Conservation (phyloP, 2,329 filamentous ascomycete genomes). For the Colletotrichum truncatum region DNA sequence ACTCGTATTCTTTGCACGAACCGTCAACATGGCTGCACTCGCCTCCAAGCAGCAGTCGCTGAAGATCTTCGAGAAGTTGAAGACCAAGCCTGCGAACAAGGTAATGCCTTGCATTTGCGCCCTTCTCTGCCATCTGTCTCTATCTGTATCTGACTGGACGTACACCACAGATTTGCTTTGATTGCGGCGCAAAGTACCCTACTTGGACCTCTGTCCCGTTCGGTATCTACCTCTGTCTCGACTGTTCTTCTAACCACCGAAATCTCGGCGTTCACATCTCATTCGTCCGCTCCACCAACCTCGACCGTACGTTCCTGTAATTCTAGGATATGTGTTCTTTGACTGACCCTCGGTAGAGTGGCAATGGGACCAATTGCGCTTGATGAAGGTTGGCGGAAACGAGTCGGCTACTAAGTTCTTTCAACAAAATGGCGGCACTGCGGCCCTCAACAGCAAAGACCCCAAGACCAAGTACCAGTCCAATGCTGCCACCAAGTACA, state of each 20-base stretch:
- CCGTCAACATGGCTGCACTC: slow-evolving; percentile 67
- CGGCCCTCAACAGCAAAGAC: slow-evolving; percentile 95
- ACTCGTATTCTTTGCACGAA: not conserved
- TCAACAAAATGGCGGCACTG: slow-evolving; percentile 93
- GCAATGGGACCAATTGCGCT: slow-evolving; percentile 98
- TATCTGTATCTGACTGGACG: slow-evolving; percentile 29
- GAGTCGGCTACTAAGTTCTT: slow-evolving; percentile 99
- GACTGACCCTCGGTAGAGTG: slow-evolving; percentile 68
- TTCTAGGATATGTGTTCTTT: slow-evolving; percentile 6
- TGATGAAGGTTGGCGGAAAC: slow-evolving; percentile 99
- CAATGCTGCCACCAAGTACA: slow-evolving; percentile 94
- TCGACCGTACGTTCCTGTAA: slow-evolving; percentile 80
- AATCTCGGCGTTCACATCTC: slow-evolving; percentile 99
- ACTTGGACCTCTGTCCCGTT: slow-evolving; percentile 98
- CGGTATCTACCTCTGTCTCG: slow-evolving; percentile 96
- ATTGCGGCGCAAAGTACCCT: slow-evolving; percentile 96
- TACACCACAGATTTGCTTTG: slow-evolving; percentile 85
- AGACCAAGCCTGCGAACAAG: slow-evolving; percentile 94
- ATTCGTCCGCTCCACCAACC: slow-evolving; percentile 97
- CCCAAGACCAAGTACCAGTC: slow-evolving; percentile 97
- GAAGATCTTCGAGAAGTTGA: slow-evolving; percentile 97
- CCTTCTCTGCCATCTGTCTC: slow-evolving; percentile 24
- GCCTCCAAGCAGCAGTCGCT: slow-evolving; percentile 95
- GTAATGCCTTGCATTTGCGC: slow-evolving; percentile 55
- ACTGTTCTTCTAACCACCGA: slow-evolving; percentile 96